phyloP scores from a whole-genome alignment of 2,329 filamentous ascomycete genomes.

The Aspergillus terreus region DNA sequence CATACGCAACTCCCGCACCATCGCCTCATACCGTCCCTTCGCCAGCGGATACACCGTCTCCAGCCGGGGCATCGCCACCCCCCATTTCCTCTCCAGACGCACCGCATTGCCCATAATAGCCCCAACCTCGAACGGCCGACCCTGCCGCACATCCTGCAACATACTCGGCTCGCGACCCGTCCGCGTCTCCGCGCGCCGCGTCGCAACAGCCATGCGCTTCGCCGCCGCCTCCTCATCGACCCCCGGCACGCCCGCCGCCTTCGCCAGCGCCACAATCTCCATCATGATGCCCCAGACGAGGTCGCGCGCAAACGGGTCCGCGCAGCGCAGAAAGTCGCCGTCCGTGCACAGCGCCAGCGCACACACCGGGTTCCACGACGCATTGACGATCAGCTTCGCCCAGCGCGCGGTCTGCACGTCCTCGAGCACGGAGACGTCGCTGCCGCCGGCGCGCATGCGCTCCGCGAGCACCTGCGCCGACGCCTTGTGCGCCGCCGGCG shows the following conservation, averaged over 20 bases:
- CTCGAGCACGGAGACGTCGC: constrained; percentile 47
- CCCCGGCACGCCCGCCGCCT: constrained; percentile 35
- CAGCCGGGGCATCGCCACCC: constrained; percentile 40
- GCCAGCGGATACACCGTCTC: constrained; percentile 45
- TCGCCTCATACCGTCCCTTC: constrained; percentile 27
- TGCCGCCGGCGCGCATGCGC: constrained; percentile 43
- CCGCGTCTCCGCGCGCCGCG: constrained; percentile 30
- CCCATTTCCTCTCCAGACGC: constrained; percentile 37
- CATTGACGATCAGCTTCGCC: constrained; percentile 60
- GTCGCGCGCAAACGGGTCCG: constrained; percentile 32
- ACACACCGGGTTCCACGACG: constrained; percentile 59
- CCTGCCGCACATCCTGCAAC: constrained; percentile 45
- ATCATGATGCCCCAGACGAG: constrained; percentile 43
- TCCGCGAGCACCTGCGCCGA: constrained; percentile 36
- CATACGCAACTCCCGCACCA: not conserved
- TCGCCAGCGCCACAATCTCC: constrained; percentile 43
- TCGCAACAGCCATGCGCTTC: constrained; percentile 36
- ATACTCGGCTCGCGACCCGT: constrained; percentile 48
- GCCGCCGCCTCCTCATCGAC: constrained; percentile 37
- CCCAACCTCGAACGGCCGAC: constrained; percentile 47
- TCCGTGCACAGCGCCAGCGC: constrained; percentile 55
- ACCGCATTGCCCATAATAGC: constrained; percentile 49
- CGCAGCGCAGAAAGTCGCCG: constrained; percentile 44
- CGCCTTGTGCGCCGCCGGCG: constrained; percentile 22
- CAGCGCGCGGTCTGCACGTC: constrained; percentile 58